Percentiles rank a stretch among this genome's conserved stretches.
These are phyloP conservation scores for Solanum hybrid DNA, from an alignment of 305 asterid species.

Conservation along the genomic window DNA sequence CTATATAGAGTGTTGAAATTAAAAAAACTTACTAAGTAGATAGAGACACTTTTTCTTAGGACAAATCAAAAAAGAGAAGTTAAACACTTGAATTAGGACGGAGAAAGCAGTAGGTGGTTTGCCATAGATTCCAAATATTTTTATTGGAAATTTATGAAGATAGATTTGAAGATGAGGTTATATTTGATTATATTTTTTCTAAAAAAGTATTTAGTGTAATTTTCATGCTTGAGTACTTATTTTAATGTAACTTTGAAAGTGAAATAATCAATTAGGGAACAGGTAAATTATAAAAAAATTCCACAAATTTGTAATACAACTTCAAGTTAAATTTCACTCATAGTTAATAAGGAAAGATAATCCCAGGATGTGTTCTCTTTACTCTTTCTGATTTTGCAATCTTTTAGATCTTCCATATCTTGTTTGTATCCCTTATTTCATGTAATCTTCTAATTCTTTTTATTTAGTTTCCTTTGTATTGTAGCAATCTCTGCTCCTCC, in stretches of 20 bases:
- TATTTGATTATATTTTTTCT: no score
- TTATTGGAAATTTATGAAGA: background rate
- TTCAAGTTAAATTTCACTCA: background rate
- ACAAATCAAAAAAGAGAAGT: no score
- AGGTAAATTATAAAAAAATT: no score
- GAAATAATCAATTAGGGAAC: background rate
- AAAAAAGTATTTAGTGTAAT: background rate
- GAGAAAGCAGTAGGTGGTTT: background rate
- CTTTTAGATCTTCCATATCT: no score
- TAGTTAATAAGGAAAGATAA: no score
- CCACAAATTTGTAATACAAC: background rate
- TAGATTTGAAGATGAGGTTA: background rate
- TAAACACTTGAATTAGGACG: background rate
- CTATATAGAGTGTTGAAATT: background rate
- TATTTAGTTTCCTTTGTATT: no score
- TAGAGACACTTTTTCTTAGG: background rate
- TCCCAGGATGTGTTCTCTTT: no score
- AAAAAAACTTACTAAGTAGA: background rate
- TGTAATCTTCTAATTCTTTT: no score
- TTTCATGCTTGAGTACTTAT: background rate
- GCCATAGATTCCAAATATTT: background rate
- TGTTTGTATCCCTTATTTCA: no score
- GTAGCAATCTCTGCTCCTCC: no score
- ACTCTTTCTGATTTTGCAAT: no score
- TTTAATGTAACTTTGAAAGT: no score